Base-by-base conservation (phyloP, 805 yeast species). In the Kuraishia piskuri region DNA sequence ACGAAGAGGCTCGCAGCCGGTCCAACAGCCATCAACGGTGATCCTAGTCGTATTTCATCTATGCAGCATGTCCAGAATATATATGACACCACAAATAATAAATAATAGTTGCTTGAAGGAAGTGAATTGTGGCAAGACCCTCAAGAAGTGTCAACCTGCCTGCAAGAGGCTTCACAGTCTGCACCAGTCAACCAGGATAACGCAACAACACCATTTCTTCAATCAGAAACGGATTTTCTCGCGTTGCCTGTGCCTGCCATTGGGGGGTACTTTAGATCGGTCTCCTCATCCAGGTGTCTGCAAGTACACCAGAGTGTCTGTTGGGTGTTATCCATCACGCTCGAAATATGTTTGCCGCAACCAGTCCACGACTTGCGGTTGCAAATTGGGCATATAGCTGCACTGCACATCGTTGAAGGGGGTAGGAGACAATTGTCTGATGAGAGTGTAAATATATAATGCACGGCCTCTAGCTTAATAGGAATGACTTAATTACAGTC, bases 361-460 rank as follows among this genome's bases (percentile, higher is more conserved):
- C 86, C 86, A 46, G 83, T 74, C 87, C 87, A 82, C 14, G 84
- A 73, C 59, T 80, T 80, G 61, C 76, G 76, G 57, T 79, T 62
- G 55, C 74, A 70, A 22, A 70, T 56, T 22, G 72, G 71, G 54
- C 74, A 71, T 40, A 70, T 66, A 31, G 73, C 71, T 36, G 73
- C 63, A 24, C 62, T 53, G 53, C 71, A 65, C 73, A 70, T 70
- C 47, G 44, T 53, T 3, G 24, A 23, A 14, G 10, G 22, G 14
- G n/a, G n/a, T n/a, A 31, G 14, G 40, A 8, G 40, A 10, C 14
- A 8, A n/a, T 31, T 31, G n/a, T 12, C 40, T 31, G 40, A 7
- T 12, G 40, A 31, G 14, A 4, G 17, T 25, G n/a, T n/a, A n/a
- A n/a, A n/a, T n/a, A n/a, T n/a, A n/a, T n/a, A n/a, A n/a, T n/a